These are phyloP conservation scores for Yamadazyma diddensiae DNA, from an alignment of 1,139 yeast species.

Conservation along the genomic window DNA sequence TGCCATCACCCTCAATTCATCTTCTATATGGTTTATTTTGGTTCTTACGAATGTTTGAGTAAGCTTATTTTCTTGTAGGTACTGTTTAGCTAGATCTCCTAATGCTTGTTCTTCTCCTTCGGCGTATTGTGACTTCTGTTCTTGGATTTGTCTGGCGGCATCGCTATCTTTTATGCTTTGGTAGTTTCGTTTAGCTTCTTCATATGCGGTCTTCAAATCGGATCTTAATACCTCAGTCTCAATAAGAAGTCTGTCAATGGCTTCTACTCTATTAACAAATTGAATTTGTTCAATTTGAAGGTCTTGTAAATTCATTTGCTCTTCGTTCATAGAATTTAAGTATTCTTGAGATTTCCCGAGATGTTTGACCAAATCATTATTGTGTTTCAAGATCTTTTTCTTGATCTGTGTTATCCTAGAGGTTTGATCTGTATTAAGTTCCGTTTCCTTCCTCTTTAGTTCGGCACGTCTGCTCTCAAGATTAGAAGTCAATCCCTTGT, in stretches of 20 bases:
- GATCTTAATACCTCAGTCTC: slow-evolving; percentile 32
- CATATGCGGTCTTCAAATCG: slow-evolving; percentile 30
- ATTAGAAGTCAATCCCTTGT: slow-evolving; percentile 8
- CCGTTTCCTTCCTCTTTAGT: slow-evolving; percentile 3
- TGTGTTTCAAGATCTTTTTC: slow-evolving; percentile 6
- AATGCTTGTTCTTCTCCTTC: slow-evolving; percentile 43
- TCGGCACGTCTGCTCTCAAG: slow-evolving; percentile 6
- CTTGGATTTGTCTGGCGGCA: slow-evolving; percentile 40
- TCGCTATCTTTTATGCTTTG: slow-evolving; percentile 44
- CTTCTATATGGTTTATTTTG: slow-evolving; percentile 34
- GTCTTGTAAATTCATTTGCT: slow-evolving; percentile 14
- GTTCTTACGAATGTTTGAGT: slow-evolving; percentile 32
- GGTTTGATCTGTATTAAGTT: slow-evolving; percentile 14
- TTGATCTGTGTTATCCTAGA: slow-evolving; percentile 7
- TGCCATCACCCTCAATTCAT: slow-evolving; percentile 37
- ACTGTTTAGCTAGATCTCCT: slow-evolving; percentile 41
- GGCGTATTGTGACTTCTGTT: slow-evolving; percentile 36
- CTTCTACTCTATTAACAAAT: slow-evolving; percentile 21
- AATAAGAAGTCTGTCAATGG: slow-evolving; percentile 29
- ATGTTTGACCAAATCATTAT: slow-evolving; percentile 2
- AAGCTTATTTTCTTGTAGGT: slow-evolving; percentile 41
- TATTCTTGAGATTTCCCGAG: neutral
- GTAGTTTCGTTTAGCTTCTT: slow-evolving; percentile 38
- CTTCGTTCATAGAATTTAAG: neutral
- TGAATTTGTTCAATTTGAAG: slow-evolving; percentile 18